Base-by-base conservation (phyloP, 768 basidiomycete species). In the Lanmaoa pseudosensibilis region DNA sequence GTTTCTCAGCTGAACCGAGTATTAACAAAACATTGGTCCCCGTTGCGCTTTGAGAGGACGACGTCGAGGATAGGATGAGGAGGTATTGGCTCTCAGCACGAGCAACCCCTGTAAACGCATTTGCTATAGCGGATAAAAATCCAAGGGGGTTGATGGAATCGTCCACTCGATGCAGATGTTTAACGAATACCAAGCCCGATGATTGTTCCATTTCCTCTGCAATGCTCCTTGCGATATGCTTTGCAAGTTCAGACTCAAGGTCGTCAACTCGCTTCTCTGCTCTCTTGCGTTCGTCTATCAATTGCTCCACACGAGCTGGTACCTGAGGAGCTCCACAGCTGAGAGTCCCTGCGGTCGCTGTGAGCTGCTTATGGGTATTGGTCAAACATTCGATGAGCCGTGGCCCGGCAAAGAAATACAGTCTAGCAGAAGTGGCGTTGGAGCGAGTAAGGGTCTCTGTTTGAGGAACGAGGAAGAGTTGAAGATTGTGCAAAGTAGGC, bases 331-430 rank as follows among this genome's bases (percentile, higher is more conserved):
- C 74, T 4, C 87, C 86, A 63, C 89, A 87, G 43, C 85, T 90
- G 30, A 94, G 77, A 16, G 79, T 79, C 3, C 81, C 73, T 0
- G 90, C 79, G 0, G 87, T 78, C 44, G 68, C 69, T 3, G 83
- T 76, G 34, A 94, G 77, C 5, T 80, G 67, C 12, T 72, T 68
- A 62, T 91, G 87, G 0, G 83, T 77, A 3, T 80, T 76, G 3
- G 80, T 75, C 51, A 94, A 75, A 65, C 90, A 79, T 2, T 76
- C 65, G 43, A 88, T 81, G 7, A 92, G 79, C 23, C 93, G 85
- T 16, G 88, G 86, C 5, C 93, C 94, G n/a, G 85, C 75, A 48
- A 89, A 78, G 75, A 97, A 94, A 74, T 85, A 90, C 5, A 95
- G 79, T 25, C 92, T 85, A 23, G 83, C 84, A 54, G 86, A 85